Base-by-base conservation (phyloP, 331 rosid genomes). In the Acacia concinna region DNA sequence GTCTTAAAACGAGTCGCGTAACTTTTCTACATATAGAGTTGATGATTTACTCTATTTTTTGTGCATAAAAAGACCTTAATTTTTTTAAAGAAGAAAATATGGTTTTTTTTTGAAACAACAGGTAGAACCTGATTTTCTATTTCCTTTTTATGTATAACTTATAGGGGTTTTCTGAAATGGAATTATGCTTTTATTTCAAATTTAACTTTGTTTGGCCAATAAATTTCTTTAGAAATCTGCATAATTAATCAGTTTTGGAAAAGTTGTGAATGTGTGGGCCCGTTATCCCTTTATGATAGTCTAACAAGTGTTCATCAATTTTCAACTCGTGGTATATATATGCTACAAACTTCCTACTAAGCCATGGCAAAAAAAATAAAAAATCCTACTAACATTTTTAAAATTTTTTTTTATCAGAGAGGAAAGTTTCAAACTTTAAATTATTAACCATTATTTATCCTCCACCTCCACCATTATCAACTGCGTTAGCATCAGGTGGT, bases 61-160 rank as follows among this genome's bases (percentile, higher is more conserved):
- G 4, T 56, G 63, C 31, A 10, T 11, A 23, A 57, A 57, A 23
- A 12, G 18, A 59, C 20, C 65, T 27, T 27, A 12, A 27, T 28
- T 59, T 57, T 59, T 12, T n/a, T n/a, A n/a, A 25, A 27, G 25
- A 69, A 14, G n/a, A 43, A 43, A 69, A 60, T 25, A 6, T 6
- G 17, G 3, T 25, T 68, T 25, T 47, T 67, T 23, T 9, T 4
- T 34, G 51, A 43, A 43, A 69, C 57, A 25, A 32, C 23, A 41
- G 57, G 74, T 52, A 69, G 74, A 43, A 44, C 57, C 57, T 43
- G 17, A n/a, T 40, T 69, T 44, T 25, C 40, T 62, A 28, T 62
- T 28, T 30, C 38, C 38, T 41, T 40, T 68, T 23, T 6, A 4
- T 68, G 27, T 68, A 2, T 1, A 68, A 68, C 4, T 23, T 12